phyloP scores from a whole-genome alignment of 148 eudicot species.

The Cornus kousa region DNA sequence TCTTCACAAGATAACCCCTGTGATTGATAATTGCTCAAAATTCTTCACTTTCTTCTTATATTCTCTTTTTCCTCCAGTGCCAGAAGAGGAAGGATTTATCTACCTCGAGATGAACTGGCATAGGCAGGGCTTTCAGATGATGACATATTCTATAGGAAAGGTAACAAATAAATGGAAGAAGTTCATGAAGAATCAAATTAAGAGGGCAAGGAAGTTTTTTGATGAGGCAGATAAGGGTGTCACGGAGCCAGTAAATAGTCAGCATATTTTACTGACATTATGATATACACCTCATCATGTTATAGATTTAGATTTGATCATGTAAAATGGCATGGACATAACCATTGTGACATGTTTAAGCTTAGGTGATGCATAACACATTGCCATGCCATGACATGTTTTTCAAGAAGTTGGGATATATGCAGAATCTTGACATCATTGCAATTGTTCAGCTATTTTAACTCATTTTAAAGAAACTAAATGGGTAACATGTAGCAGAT shows the following conservation, averaged over 20 bases:
- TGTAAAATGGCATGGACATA: too few relatives aligned
- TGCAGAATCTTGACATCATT: not conserved
- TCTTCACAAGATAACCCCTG: not conserved
- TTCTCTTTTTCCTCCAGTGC: slow-evolving; percentile 50
- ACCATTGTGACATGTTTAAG: too few relatives aligned
- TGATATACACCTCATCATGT: too few relatives aligned
- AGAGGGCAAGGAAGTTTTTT: slow-evolving; percentile 88
- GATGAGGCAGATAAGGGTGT: slow-evolving; percentile 91
- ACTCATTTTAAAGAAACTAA: not conserved
- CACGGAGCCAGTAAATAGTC: slow-evolving; percentile 74
- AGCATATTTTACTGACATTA: not conserved
- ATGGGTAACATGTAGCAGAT: not conserved
- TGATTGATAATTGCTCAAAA: not conserved
- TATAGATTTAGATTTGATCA: too few relatives aligned
- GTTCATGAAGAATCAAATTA: too few relatives aligned
- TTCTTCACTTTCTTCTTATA: not conserved
- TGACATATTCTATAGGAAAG: slow-evolving; percentile 82
- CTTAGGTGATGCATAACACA: not conserved
- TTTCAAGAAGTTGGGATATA: too few relatives aligned
- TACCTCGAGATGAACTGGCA: slow-evolving; percentile 95
- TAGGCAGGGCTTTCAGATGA: slow-evolving; percentile 94
- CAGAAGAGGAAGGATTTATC: slow-evolving; percentile 83
- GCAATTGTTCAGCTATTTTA: not conserved
- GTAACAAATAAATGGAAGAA: too few relatives aligned
- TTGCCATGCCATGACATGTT: not conserved